phyloP scores from a whole-genome alignment of 2,329 filamentous ascomycete species.

The Chaetothyriales sp. region DNA sequence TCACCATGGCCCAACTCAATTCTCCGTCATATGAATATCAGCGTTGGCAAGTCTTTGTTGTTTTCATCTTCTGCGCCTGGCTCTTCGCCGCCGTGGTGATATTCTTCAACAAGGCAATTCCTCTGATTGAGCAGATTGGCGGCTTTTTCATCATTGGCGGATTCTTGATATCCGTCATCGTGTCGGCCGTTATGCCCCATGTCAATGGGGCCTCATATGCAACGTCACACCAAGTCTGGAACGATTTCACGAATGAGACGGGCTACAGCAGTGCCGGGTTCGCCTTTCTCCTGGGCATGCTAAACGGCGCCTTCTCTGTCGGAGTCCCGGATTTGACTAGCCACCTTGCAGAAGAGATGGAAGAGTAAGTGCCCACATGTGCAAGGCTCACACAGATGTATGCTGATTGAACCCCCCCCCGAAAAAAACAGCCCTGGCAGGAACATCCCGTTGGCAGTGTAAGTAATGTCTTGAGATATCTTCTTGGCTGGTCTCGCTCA shows the following conservation, averaged over 20 bases:
- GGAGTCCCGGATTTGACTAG: conserved; percentile 53
- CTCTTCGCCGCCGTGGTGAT: conserved; percentile 10
- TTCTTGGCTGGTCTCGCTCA: too few relatives aligned
- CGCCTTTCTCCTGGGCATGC: conserved; percentile 51
- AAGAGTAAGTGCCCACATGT: too few relatives aligned
- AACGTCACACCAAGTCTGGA: conserved; percentile 43
- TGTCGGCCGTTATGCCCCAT: conserved; percentile 24
- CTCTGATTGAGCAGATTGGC: conserved; percentile 24
- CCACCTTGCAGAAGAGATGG: conserved; percentile 49
- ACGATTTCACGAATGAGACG: conserved; percentile 36
- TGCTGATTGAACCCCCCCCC: too few relatives aligned
- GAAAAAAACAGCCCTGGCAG: too few relatives aligned
- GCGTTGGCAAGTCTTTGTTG: conserved; percentile 47
- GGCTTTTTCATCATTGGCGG: conserved; percentile 39
- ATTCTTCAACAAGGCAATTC: conserved; percentile 35
- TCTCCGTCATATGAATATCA: conserved; percentile 14
- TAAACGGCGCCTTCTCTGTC: conserved; percentile 57
- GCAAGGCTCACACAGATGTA: too few relatives aligned
- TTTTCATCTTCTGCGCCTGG: conserved; percentile 34
- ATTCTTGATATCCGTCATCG: conserved; percentile 34
- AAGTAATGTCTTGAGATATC: too few relatives aligned
- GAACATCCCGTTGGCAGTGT: too few relatives aligned
- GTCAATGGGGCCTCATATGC: conserved; percentile 13
- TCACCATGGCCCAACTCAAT: conserved; percentile 24
- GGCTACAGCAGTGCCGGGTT: conserved; percentile 39